Evolutionary conservation across 306 rosid genomes (phyloP).

Genomic region (Vigna hirtella): DNA sequence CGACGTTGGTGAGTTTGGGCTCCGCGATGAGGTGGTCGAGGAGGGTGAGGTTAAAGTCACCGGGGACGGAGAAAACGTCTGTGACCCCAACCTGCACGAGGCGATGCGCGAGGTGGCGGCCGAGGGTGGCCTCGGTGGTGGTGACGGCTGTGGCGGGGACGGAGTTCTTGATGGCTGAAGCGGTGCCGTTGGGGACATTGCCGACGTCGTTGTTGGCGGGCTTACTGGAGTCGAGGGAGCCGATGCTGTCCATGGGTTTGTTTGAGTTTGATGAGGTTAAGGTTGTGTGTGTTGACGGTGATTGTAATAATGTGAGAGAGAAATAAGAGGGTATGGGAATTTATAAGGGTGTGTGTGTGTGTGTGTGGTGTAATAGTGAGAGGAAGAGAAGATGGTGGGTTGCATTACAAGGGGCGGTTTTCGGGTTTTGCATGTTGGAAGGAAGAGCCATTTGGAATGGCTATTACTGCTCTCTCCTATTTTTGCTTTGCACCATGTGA

Average conservation of each 20-base stretch:
- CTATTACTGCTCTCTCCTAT: neutral
- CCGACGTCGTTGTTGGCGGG: slow-evolving; percentile 37
- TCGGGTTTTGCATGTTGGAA: slow-evolving; percentile 4
- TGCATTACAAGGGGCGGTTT: slow-evolving; percentile 45
- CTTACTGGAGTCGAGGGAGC: slow-evolving; percentile 44
- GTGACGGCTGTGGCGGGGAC: slow-evolving; percentile 2
- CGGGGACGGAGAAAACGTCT: slow-evolving; percentile 66
- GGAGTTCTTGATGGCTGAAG: slow-evolving; percentile 38
- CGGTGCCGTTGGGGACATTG: slow-evolving; percentile 40
- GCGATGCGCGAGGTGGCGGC: slow-evolving; percentile 61
- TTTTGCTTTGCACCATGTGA: neutral
- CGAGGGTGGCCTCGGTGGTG: slow-evolving; percentile 54
- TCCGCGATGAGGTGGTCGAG: slow-evolving; percentile 68
- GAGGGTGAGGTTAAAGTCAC: slow-evolving; percentile 66
- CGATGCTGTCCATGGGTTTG: slow-evolving; percentile 52
- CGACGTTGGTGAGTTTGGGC: slow-evolving; percentile 49
- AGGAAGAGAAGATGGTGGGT: neutral
- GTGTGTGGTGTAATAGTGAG: neutral
- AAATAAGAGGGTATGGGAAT: neutral
- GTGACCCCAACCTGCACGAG: slow-evolving; percentile 62
- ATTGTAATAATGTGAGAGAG: neutral
- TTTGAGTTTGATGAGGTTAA: neutral
- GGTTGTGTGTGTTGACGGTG: neutral
- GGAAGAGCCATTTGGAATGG: neutral
- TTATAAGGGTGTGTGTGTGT: neutral